A percentile compares a stretch with the other conserved stretches of the same genome.
Evolutionary conservation across 805 yeast genomes (phyloP).

Genomic region (Pichia deserticola): DNA sequence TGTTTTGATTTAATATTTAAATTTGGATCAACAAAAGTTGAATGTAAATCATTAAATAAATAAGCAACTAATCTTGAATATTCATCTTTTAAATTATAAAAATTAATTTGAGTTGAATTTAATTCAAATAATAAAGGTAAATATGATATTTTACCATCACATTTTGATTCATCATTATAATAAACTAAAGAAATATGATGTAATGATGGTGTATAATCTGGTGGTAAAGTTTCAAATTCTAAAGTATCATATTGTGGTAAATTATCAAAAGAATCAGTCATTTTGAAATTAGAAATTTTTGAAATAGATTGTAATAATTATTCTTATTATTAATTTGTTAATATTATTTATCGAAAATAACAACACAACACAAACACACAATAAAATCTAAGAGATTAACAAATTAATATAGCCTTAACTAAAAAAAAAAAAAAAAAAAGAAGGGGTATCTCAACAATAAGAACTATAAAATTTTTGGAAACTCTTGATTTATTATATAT

Average conservation of each 20-base stretch:
- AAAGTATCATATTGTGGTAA: not conserved
- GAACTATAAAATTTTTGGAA: too few relatives aligned
- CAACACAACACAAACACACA: too few relatives aligned
- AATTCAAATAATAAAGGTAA: constrained; percentile 24
- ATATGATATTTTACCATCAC: not conserved
- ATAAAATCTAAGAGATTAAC: too few relatives aligned
- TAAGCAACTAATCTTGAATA: constrained; percentile 14
- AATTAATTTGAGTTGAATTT: constrained; percentile 27
- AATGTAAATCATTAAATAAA: constrained; percentile 18
- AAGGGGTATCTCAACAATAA: too few relatives aligned
- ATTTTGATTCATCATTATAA: constrained; percentile 11
- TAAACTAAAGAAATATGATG: constrained; percentile 22
- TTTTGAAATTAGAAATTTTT: too few relatives aligned
- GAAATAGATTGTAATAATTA: too few relatives aligned
- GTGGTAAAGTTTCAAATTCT: constrained; percentile 9
- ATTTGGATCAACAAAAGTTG: constrained; percentile 22
- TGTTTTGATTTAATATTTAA: constrained; percentile 19
- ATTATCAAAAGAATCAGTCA: not conserved
- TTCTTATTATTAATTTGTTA: too few relatives aligned
- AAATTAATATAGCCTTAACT: too few relatives aligned
- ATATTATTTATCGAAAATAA: too few relatives aligned
- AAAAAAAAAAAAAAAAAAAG: too few relatives aligned
- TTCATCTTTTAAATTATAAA: constrained; percentile 15
- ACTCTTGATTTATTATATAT: too few relatives aligned
- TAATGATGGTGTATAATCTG: constrained; percentile 21